Conservation (phyloP, 495 filamentous ascomycete genomes). For the Trichoderma virens region DNA sequence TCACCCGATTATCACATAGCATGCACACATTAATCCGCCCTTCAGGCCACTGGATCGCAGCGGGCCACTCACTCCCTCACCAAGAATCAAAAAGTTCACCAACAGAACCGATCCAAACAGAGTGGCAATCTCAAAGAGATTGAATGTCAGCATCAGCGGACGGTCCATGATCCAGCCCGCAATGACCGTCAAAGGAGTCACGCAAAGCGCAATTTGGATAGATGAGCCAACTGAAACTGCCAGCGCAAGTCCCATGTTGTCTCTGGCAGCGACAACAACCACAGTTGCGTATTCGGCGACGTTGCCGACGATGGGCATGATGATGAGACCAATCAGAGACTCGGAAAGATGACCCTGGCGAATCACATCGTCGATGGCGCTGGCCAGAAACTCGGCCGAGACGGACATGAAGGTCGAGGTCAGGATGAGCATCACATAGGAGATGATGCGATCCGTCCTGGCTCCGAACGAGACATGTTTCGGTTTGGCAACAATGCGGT, state of each 20-base stretch:
- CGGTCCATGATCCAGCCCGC: slow-evolving; percentile 70
- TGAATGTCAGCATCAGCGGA: slow-evolving; percentile 77
- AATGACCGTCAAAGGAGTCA: slow-evolving; percentile 73
- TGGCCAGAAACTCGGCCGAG: slow-evolving; percentile 77
- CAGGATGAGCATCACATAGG: slow-evolving; percentile 62
- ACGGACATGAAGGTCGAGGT: slow-evolving; percentile 70
- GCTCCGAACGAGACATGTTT: slow-evolving; percentile 14
- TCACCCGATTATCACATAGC: slow-evolving; percentile 57
- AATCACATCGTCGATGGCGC: slow-evolving; percentile 65
- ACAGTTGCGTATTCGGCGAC: slow-evolving; percentile 84
- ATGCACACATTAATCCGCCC: slow-evolving; percentile 64
- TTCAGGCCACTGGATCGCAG: slow-evolving; percentile 60
- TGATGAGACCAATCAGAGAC: slow-evolving; percentile 75
- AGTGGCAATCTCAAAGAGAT: slow-evolving; percentile 73
- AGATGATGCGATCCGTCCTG: slow-evolving; percentile 60
- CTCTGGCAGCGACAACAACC: slow-evolving; percentile 73
- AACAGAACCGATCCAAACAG: slow-evolving; percentile 75
- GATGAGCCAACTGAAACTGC: slow-evolving; percentile 73
- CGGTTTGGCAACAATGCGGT: slow-evolving; percentile 2
- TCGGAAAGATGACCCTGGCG: slow-evolving; percentile 51
- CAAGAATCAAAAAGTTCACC: slow-evolving; percentile 75
- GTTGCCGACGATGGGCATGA: slow-evolving; percentile 82
- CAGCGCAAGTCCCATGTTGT: slow-evolving; percentile 86
- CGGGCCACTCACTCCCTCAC: slow-evolving; percentile 49
- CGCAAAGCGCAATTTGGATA: slow-evolving; percentile 78